phyloP scores from a whole-genome alignment of 192 early-diverging fungal genomes.

The Podila clonocystis region DNA sequence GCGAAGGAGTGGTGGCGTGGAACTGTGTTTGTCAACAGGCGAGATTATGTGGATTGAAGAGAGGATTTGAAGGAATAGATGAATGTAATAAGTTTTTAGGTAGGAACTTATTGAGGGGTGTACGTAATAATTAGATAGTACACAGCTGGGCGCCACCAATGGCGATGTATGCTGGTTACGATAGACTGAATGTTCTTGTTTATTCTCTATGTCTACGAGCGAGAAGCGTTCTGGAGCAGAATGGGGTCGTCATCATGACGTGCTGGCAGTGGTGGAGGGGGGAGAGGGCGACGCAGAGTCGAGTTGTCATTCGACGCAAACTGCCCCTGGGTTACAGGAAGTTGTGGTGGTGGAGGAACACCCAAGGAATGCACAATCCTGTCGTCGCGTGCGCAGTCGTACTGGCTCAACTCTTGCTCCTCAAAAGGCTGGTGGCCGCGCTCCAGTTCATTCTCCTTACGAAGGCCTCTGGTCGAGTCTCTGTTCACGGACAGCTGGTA shows the following conservation, averaged over 20 bases:
- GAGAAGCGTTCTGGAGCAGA: not conserved
- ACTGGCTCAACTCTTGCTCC: no score
- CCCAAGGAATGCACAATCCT: not conserved
- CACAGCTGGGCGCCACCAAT: no score
- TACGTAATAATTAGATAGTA: no score
- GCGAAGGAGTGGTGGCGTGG: no score
- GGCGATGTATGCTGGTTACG: no score
- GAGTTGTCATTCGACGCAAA: not conserved
- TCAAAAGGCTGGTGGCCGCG: not conserved
- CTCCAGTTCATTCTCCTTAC: not conserved
- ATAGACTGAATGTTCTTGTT: no score
- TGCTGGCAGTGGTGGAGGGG: not conserved
- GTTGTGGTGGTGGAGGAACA: not conserved
- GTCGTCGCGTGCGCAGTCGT: not conserved
- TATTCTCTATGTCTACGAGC: not conserved
- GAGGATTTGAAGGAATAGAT: no score
- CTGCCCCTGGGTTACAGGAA: not conserved
- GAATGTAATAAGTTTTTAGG: no score
- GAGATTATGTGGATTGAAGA: no score
- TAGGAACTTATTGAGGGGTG: no score
- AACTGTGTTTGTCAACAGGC: no score
- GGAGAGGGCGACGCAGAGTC: not conserved
- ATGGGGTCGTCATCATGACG: not conserved
- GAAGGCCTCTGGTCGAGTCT: not conserved
- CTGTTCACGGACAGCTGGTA: not conserved